Evolutionary conservation across 306 rosid genomes (phyloP), one percentile per base, ranked within the genome.

Genomic region (Canavalia gladiata): DNA sequence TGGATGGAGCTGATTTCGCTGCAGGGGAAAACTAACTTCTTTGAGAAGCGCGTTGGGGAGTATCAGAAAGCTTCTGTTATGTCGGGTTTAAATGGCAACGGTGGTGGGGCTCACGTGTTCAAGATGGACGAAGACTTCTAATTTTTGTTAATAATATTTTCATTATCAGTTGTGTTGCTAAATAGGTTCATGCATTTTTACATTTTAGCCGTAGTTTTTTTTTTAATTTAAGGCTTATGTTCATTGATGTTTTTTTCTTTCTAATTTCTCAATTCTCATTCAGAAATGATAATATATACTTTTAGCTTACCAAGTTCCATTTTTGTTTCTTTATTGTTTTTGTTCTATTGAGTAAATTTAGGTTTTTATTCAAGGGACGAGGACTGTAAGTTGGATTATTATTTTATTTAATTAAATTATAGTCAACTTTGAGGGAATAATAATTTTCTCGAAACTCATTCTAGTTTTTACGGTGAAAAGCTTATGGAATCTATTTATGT

Each of bases 1-100:
- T 94, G 98, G 98, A 94, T 94, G 98, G 98, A 94, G 78, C 64
- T 94, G 84, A 94, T 94, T n/a, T 92, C 97, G 1, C 80, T 94
- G 68, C 97, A 94, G 70, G 97, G 98, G 28, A 94, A 94, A 79
- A 92, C 97, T 2, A 94, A 94, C 63, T 94, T 94, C 80, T 94
- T 94, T 6, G 98, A 94, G 82, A 90, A 92, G 80, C 82, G 97
- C 2, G 98, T 94, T 0, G 97, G 98, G 0, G 98, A 94, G 7
- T 94, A 92, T 28, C 97, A 92, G 87, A 94, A 87, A 81, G 97
- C 97, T 0, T 86, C 97, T 0, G 94, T 94, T 0, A 92, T 94
- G 98, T 84, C 88, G 0, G 92, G 94, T 50, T 58, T 94, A 30
- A 90, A 88, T 8, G 91, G 85, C 0, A 71, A 89, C 52, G 91